A percentile compares a stretch with the other conserved stretches of the same genome.
phyloP scores from a whole-genome alignment of 202 grass and related monocot species.

The Eragrostis tef region DNA sequence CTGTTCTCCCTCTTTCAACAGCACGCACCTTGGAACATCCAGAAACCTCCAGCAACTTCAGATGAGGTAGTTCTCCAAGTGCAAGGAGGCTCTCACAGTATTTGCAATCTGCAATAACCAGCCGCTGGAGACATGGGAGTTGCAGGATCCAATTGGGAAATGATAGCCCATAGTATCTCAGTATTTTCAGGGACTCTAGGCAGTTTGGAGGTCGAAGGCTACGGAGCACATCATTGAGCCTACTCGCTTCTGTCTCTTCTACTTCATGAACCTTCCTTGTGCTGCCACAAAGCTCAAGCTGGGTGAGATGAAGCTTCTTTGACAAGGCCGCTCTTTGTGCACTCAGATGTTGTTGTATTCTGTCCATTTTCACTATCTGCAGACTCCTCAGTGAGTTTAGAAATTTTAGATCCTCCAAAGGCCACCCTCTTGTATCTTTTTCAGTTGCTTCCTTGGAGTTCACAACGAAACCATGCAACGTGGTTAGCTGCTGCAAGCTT shows the following conservation, averaged over 20 bases:
- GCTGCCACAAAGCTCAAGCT: conserved; percentile 33
- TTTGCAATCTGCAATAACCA: conserved; percentile 4
- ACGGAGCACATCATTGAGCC: conserved; percentile 36
- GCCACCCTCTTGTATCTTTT: background rate
- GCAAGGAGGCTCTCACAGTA: conserved; percentile 24
- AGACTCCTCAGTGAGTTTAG: conserved; percentile 20
- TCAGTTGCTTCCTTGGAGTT: background rate
- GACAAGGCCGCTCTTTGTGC: background rate
- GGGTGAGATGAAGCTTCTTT: conserved; percentile 13
- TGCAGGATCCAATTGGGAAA: conserved; percentile 25
- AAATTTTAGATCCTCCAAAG: conserved; percentile 39
- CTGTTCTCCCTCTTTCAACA: background rate
- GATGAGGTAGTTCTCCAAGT: conserved; percentile 15
- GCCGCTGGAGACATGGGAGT: conserved; percentile 7
- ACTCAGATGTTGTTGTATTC: background rate
- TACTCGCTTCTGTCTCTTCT: background rate
- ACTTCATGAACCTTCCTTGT: background rate
- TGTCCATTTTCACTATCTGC: conserved; percentile 26
- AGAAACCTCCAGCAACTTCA: background rate
- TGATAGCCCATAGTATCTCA: conserved; percentile 4
- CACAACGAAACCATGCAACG: conserved; percentile 30
- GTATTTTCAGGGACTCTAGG: conserved; percentile 31
- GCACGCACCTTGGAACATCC: background rate
- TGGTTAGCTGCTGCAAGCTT: conserved; percentile 24
- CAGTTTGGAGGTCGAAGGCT: conserved; percentile 23